phyloP scores from a whole-genome alignment of 2,329 filamentous ascomycete species.

The Alternaria longipes region DNA sequence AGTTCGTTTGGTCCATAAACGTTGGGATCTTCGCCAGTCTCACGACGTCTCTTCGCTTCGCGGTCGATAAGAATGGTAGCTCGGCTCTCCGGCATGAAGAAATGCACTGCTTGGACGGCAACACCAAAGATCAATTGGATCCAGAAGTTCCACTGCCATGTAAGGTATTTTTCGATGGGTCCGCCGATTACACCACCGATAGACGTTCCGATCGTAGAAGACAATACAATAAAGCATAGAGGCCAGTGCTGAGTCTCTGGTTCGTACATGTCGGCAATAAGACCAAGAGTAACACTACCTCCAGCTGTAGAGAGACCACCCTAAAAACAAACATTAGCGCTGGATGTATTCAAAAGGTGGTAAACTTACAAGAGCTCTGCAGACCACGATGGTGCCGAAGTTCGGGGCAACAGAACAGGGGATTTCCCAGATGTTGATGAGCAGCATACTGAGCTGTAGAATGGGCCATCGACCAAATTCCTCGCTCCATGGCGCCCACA shows the following conservation, averaged over 20 bases:
- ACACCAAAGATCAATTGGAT: slow-evolving; percentile 82
- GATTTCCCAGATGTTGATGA: slow-evolving; percentile 73
- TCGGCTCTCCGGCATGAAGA: slow-evolving; percentile 76
- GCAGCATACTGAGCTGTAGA: slow-evolving; percentile 68
- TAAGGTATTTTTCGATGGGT: slow-evolving; percentile 57
- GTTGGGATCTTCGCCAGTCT: slow-evolving; percentile 65
- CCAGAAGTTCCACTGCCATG: slow-evolving; percentile 82
- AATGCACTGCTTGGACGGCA: slow-evolving; percentile 71
- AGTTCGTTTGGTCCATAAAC: slow-evolving; percentile 79
- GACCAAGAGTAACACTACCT: slow-evolving; percentile 69
- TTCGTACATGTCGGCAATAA: slow-evolving; percentile 69
- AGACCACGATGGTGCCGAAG: slow-evolving; percentile 72
- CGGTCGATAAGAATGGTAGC: slow-evolving; percentile 77
- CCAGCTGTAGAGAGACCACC: slow-evolving; percentile 62
- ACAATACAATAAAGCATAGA: slow-evolving; percentile 64
- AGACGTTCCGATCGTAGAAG: slow-evolving; percentile 71
- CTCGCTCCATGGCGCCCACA: slow-evolving; percentile 83
- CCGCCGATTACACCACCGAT: slow-evolving; percentile 74
- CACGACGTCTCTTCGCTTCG: slow-evolving; percentile 76
- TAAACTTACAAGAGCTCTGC: slow-evolving; percentile 64
- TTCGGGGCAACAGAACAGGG: slow-evolving; percentile 67
- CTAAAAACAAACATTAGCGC: slow-evolving; percentile 54
- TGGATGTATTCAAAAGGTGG: slow-evolving; percentile 62
- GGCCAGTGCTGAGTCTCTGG: slow-evolving; percentile 67
- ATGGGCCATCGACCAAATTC: slow-evolving; percentile 71